Evolutionary conservation across 2,329 filamentous ascomycete species (phyloP).

Genomic region (Corinectria fuckeliana): DNA sequence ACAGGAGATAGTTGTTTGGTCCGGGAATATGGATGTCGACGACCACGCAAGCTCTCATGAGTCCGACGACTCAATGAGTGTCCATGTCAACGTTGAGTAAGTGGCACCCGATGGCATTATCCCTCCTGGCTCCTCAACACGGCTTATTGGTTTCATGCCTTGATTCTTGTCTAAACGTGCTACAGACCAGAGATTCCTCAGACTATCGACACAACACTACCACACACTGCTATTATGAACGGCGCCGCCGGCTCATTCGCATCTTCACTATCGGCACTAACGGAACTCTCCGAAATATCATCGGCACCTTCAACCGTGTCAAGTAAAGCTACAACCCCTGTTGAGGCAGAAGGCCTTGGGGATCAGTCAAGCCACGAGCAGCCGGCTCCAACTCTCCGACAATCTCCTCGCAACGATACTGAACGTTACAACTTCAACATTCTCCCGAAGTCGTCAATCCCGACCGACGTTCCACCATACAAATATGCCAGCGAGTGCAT

Average conservation of each 20-base stretch:
- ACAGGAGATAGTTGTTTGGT: constrained; percentile 54
- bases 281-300: constrained; percentile 63
- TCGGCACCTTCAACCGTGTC: constrained; percentile 61
- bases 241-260: constrained; percentile 51
- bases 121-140: background rate
- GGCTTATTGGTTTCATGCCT: background rate
- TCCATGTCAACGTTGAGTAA: constrained; percentile 38
- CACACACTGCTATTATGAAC: constrained; percentile 24
- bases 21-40: constrained; percentile 47
- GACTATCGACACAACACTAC: constrained; percentile 23
- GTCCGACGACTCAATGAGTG: constrained; percentile 32
- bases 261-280: constrained; percentile 60
- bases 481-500: constrained; percentile 94
- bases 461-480: constrained; percentile 70
- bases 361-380: constrained; percentile 32
- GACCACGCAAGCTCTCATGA: constrained; percentile 25
- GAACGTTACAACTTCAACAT: constrained; percentile 60
- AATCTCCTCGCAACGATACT: constrained; percentile 39
- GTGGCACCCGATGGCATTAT: constrained; percentile 22
- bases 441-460: constrained; percentile 83
- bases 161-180: constrained; percentile 3
- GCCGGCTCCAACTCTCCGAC: constrained; percentile 20
- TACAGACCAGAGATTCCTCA: constrained; percentile 31
- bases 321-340: constrained; percentile 69
- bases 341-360: constrained; percentile 48